phyloP scores from a whole-genome alignment of 768 basidiomycete genomes.

The Podaxis pistillaris region DNA sequence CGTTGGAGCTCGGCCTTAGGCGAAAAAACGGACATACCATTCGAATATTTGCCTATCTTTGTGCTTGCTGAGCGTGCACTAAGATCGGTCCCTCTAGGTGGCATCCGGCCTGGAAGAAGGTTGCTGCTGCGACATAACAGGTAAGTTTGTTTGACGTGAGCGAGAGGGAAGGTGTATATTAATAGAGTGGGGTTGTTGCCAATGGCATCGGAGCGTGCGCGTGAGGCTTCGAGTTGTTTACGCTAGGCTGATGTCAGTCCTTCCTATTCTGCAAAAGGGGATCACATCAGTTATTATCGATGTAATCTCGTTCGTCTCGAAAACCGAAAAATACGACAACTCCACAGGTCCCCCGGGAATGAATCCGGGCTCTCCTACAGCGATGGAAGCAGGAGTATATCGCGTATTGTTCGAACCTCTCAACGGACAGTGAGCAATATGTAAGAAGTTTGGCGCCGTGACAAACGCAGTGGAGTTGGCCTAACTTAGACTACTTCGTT shows the following conservation, averaged over 20 bases:
- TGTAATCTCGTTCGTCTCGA: not conserved
- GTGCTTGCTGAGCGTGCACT: no score
- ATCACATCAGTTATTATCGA: not conserved
- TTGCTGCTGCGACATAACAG: not conserved
- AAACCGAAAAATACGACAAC: not conserved
- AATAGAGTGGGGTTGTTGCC: not conserved
- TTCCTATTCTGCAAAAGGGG: not conserved
- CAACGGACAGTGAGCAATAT: no score
- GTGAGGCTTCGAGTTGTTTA: not conserved
- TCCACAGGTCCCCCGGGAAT: not conserved
- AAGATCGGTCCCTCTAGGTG: no score
- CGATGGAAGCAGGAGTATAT: not conserved
- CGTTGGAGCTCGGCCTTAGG: not conserved
- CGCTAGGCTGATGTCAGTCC: not conserved
- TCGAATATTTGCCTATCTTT: no score
- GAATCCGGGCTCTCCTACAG: not conserved
- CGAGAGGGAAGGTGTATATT: not conserved
- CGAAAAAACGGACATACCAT: not conserved
- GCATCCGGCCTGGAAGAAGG: not conserved
- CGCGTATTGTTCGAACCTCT: no score
- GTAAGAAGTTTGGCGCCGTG: no score
- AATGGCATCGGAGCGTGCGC: no score
- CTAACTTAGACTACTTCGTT: no score
- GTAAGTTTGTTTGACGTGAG: not conserved
- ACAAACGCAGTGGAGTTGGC: no score